A percentile compares a stretch with the other conserved stretches of the same genome.
These are phyloP conservation scores for Salvia miltiorrhiza DNA, from an alignment of 257 asterid genomes.

Conservation along the genomic window DNA sequence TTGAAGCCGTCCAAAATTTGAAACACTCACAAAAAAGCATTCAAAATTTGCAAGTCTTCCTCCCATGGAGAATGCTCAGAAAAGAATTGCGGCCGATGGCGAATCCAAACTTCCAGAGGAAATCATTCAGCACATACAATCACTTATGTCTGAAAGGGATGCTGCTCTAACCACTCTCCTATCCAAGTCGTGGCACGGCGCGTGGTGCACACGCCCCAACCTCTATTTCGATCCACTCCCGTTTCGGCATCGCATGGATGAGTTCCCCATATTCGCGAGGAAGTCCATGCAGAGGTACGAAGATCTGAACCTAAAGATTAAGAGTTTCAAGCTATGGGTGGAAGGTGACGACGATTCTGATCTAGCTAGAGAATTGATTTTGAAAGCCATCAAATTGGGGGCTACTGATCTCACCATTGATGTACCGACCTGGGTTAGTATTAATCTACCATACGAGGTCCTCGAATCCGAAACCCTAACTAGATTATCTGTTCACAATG, in stretches of 20 bases:
- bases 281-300: constrained; percentile 15
- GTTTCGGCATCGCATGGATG: background rate
- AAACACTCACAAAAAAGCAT: too few species aligned
- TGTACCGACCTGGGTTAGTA: too few species aligned
- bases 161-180: constrained; percentile 25
- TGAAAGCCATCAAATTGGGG: constrained; percentile 9
- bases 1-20: too few species aligned
- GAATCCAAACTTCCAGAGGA: background rate
- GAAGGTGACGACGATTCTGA: too few species aligned
- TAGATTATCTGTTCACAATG: background rate
- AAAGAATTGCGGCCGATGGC: background rate
- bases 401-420: background rate
- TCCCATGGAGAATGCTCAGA: background rate
- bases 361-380: background rate
- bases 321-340: constrained; percentile 1
- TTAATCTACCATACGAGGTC: background rate
- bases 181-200: constrained; percentile 27
- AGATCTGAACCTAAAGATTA: background rate
- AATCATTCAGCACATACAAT: background rate
- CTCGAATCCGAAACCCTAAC: background rate
- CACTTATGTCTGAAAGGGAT: constrained; percentile 8
- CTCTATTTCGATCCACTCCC: background rate
- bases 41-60: too few species aligned
- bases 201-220: constrained; percentile 23
- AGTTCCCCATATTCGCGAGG: background rate